phyloP scores from a whole-genome alignment of 1,284 basidiomycete species.

The Papiliotrema laurentii region DNA sequence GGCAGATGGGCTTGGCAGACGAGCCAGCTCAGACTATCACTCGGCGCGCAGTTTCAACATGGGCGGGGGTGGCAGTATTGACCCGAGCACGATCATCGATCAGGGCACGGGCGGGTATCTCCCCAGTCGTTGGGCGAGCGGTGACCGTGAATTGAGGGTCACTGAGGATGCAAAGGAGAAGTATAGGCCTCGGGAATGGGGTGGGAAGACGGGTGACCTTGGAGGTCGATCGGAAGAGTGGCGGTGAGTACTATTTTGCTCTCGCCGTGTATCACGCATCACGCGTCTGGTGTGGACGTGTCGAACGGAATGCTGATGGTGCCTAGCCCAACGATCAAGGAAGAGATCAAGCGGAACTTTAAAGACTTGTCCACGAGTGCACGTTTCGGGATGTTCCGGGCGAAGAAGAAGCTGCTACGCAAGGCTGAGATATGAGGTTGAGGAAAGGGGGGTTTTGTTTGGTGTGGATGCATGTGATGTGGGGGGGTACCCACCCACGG shows the following conservation, averaged over 20 bases:
- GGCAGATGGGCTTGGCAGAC: slow-evolving; percentile 1
- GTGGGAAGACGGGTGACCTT: slow-evolving; percentile 35
- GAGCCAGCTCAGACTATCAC: slow-evolving; percentile 2
- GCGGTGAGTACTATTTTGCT: slow-evolving; percentile 36
- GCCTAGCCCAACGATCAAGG: slow-evolving; percentile 37
- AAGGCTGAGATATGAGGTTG: slow-evolving; percentile 33
- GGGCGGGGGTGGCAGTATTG: background rate
- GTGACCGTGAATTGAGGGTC: slow-evolving; percentile 36
- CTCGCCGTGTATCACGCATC: too few species aligned
- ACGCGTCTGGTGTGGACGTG: too few species aligned
- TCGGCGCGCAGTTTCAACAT: background rate
- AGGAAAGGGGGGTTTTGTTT: too few species aligned
- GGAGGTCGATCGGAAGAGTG: slow-evolving; percentile 41
- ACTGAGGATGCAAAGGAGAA: slow-evolving; percentile 43
- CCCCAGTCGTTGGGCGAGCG: slow-evolving; percentile 44
- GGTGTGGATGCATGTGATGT: too few species aligned
- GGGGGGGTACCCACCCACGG: too few species aligned
- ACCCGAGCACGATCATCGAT: slow-evolving; percentile 22
- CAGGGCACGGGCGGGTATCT: slow-evolving; percentile 42
- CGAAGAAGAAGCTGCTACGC: slow-evolving; percentile 47
- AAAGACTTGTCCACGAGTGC: slow-evolving; percentile 43
- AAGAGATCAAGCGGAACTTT: slow-evolving; percentile 44
- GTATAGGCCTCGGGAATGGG: slow-evolving; percentile 47
- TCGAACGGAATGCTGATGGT: slow-evolving; percentile 1
- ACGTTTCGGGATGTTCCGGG: slow-evolving; percentile 43